Evolutionary conservation across 768 basidiomycete genomes (phyloP).

Genomic region (Amanita inopinata): DNA sequence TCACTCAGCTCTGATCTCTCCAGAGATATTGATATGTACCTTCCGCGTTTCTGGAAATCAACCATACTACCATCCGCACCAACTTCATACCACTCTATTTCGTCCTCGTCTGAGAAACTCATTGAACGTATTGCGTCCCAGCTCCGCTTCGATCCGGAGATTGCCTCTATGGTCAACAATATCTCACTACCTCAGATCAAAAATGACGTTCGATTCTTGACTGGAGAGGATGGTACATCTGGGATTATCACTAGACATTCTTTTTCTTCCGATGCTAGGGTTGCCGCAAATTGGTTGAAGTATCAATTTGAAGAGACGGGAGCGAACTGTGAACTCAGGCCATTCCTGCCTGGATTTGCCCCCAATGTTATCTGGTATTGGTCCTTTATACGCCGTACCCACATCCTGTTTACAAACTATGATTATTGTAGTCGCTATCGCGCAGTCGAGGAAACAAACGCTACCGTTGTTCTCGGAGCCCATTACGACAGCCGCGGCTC

Average conservation of each 20-base stretch:
- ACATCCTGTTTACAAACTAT: background rate
- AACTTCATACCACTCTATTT: slow-evolving; percentile 44
- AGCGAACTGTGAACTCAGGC: slow-evolving; percentile 56
- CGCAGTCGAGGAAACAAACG: slow-evolving; percentile 42
- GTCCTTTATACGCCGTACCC: background rate
- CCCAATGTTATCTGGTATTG: slow-evolving; percentile 83
- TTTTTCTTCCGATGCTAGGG: slow-evolving; percentile 55
- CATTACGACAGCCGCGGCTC: slow-evolving; percentile 92
- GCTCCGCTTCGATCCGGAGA: slow-evolving; percentile 57
- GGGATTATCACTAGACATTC: slow-evolving; percentile 76
- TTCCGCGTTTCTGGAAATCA: slow-evolving; percentile 72
- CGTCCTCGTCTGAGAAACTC: slow-evolving; percentile 39
- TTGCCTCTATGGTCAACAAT: slow-evolving; percentile 60
- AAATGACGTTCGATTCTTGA: slow-evolving; percentile 70
- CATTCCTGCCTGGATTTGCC: slow-evolving; percentile 65
- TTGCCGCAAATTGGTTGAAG: slow-evolving; percentile 71
- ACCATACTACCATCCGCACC: slow-evolving; percentile 47
- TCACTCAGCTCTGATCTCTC: slow-evolving; percentile 34
- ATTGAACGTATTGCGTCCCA: slow-evolving; percentile 46
- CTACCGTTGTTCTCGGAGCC: slow-evolving; percentile 66
- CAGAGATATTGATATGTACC: slow-evolving; percentile 41
- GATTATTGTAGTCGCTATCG: slow-evolving; percentile 41
- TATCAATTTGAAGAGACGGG: slow-evolving; percentile 63
- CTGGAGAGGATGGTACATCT: slow-evolving; percentile 71
- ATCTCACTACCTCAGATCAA: slow-evolving; percentile 59